These are phyloP conservation scores for Citrullus colocynthis DNA, from an alignment of 306 rosid species.

Conservation along the genomic window DNA sequence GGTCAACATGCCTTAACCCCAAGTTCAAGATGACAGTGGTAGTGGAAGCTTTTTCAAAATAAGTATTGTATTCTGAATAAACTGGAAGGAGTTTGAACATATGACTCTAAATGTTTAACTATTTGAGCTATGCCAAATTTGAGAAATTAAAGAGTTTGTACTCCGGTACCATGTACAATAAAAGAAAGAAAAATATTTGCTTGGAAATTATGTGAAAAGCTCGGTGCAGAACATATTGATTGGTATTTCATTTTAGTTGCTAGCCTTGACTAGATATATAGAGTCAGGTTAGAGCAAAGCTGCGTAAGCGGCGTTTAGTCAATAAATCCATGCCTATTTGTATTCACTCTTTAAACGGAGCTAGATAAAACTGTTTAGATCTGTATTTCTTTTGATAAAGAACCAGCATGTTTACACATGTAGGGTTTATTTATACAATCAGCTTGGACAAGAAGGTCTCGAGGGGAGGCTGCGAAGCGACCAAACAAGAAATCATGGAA, in stretches of 20 bases:
- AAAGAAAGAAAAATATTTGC: too few species aligned
- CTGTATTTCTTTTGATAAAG: not conserved
- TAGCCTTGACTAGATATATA: not conserved
- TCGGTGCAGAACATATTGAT: too few species aligned
- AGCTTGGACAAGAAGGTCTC: conserved; percentile 82
- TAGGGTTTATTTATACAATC: conserved; percentile 47
- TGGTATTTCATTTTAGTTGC: not conserved
- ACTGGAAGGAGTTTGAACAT: too few species aligned
- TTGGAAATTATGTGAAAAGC: too few species aligned
- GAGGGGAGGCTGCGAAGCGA: conserved; percentile 58
- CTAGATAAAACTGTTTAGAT: not conserved
- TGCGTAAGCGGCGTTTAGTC: not conserved
- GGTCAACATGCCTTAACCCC: too few species aligned
- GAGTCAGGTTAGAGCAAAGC: not conserved
- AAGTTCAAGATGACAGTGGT: too few species aligned
- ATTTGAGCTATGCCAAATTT: too few species aligned
- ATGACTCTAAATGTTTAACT: too few species aligned
- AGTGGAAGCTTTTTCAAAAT: too few species aligned
- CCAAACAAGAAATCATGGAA: conserved; percentile 77
- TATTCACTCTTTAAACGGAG: not conserved
- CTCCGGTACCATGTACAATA: too few species aligned
- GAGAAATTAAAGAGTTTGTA: too few species aligned
- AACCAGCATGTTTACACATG: not conserved
- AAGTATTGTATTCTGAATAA: too few species aligned
- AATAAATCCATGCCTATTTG: not conserved